Conservation (phyloP, 257 asterid genomes). For the Jasminum sambac region DNA sequence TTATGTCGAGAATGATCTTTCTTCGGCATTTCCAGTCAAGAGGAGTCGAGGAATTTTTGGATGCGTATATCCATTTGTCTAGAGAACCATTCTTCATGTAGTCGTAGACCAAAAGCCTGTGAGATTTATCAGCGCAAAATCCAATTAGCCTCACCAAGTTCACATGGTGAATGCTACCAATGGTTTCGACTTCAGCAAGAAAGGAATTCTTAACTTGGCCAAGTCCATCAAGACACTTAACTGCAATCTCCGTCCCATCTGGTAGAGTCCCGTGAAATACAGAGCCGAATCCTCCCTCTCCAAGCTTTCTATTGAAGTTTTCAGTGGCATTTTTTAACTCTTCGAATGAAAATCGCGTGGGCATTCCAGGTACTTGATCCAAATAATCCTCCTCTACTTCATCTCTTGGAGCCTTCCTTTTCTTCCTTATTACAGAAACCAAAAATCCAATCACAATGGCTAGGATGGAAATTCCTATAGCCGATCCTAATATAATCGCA, state of each 20-base stretch:
- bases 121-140: too few relatives aligned
- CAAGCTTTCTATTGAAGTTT: constrained; percentile 18
- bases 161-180: constrained; percentile 34
- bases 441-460: constrained; percentile 4
- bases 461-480: constrained; percentile 5
- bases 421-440: constrained; percentile 17
- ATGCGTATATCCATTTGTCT: constrained; percentile 34
- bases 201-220: constrained; percentile 31
- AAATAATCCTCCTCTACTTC: constrained; percentile 31
- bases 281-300: constrained; percentile 35
- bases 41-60: not conserved
- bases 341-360: constrained; percentile 31
- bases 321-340: constrained; percentile 16
- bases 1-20: constrained; percentile 25
- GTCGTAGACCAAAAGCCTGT: too few relatives aligned
- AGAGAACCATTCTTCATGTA: constrained; percentile 2
- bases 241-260: constrained; percentile 24
- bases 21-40: constrained; percentile 32
- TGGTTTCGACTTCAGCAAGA: constrained; percentile 36
- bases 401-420: not conserved
- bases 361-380: constrained; percentile 34
- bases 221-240: constrained; percentile 17
- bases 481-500: constrained; percentile 17
- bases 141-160: constrained; percentile 23
- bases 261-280: constrained; percentile 29